Evolutionary conservation across 2,329 filamentous ascomycete species (phyloP).

Genomic region (Thermomyces lanuginosus): DNA sequence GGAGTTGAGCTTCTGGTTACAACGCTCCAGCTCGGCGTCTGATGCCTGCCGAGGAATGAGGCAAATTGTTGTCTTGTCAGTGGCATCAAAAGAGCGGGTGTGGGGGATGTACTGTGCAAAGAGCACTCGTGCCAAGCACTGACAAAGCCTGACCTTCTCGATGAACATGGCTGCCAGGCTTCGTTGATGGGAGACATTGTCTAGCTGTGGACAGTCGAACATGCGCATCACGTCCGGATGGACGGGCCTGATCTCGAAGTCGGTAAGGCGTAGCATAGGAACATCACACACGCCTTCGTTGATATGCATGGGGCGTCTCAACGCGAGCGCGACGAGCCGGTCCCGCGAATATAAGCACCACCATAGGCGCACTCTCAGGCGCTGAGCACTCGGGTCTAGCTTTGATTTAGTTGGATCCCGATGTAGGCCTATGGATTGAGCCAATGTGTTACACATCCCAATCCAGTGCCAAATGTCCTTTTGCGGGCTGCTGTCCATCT

Average conservation of each 20-base stretch:
- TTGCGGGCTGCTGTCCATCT: constrained; percentile 67
- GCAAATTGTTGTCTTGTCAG: constrained; percentile 60
- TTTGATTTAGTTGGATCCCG: constrained; percentile 56
- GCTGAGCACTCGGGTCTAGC: constrained; percentile 51
- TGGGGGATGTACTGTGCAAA: constrained; percentile 77
- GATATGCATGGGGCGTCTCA: constrained; percentile 74
- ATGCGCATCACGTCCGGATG: constrained; percentile 50
- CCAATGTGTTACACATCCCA: constrained; percentile 73
- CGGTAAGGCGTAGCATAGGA: constrained; percentile 62
- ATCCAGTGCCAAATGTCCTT: constrained; percentile 95
- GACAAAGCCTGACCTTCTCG: constrained; percentile 69
- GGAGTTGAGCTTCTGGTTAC: constrained; percentile 56
- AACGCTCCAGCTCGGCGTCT: constrained; percentile 56
- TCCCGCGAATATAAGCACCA: constrained; percentile 91
- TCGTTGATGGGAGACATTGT: constrained; percentile 54
- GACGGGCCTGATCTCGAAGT: constrained; percentile 59
- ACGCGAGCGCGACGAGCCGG: constrained; percentile 70
- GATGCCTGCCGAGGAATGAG: constrained; percentile 68
- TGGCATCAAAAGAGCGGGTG: constrained; percentile 53
- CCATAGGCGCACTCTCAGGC: constrained; percentile 77
- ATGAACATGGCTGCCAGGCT: constrained; percentile 72
- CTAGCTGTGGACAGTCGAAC: constrained; percentile 48
- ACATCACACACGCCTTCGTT: constrained; percentile 83
- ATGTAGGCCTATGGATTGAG: constrained; percentile 74
- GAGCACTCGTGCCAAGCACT: constrained; percentile 71